Conservation (phyloP, 768 basidiomycete genomes). For the Russula griseocarnosa region DNA sequence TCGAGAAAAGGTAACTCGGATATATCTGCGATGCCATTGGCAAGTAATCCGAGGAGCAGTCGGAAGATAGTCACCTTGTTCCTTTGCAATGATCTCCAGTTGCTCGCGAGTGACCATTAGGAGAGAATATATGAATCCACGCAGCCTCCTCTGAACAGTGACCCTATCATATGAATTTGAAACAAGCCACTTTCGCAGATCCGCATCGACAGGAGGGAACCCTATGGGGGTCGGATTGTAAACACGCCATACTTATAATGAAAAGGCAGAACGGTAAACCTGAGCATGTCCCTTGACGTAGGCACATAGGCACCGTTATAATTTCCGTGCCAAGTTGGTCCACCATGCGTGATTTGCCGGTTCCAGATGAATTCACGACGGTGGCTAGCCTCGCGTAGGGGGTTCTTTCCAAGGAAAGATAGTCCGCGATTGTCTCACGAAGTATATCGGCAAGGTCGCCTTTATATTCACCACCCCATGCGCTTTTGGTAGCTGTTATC, state of each 20-base stretch:
- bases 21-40: too few relatives aligned
- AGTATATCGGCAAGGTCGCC: not conserved
- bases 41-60: too few relatives aligned
- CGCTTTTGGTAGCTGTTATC: not conserved
- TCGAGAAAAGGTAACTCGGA: too few relatives aligned
- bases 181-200: not conserved
- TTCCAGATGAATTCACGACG: constrained; percentile 10
- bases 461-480: not conserved
- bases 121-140: too few relatives aligned
- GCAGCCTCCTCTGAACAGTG: too few relatives aligned
- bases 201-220: not conserved
- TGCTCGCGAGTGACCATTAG: too few relatives aligned
- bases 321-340: not conserved
- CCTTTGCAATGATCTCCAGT: too few relatives aligned
- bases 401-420: not conserved
- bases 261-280: not conserved
- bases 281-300: not conserved
- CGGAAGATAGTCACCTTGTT: too few relatives aligned
- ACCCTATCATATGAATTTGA: too few relatives aligned
- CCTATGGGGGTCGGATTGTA: not conserved
- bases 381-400: not conserved
- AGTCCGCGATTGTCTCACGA: not conserved
- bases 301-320: constrained; percentile 9
- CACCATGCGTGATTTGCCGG: constrained; percentile 4
- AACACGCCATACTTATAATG: not conserved